Evolutionary conservation across 2,329 filamentous ascomycete species (phyloP).

Genomic region (Hypomyces rosellus): DNA sequence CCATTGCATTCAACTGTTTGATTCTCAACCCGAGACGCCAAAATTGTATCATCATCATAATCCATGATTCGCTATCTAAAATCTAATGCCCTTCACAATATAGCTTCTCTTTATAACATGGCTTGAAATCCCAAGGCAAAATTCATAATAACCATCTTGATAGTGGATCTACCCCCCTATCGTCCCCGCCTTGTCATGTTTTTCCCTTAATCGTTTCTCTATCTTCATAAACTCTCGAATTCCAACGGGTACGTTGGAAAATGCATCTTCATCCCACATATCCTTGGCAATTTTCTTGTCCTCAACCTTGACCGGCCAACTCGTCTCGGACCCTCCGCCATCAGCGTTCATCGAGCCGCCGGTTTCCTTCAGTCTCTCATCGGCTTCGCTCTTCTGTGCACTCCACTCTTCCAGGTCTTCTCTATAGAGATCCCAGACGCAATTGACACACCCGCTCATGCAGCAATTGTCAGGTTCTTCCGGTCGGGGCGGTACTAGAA

Average conservation of each 20-base stretch:
- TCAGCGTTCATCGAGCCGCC: constrained; percentile 67
- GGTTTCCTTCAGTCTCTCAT: constrained; percentile 36
- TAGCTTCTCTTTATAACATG: neutral
- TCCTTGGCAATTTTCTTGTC: constrained; percentile 42
- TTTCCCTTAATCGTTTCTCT: constrained; percentile 82
- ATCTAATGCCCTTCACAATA: neutral
- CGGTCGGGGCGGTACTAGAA: constrained; percentile 76
- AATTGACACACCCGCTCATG: constrained; percentile 97
- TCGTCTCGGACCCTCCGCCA: constrained; percentile 69
- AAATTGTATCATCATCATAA: neutral
- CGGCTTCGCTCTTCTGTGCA: constrained; percentile 56
- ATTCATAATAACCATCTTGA: neutral
- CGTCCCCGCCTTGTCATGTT: constrained; percentile 52
- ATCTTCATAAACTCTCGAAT: constrained; percentile 97
- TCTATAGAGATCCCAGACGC: constrained; percentile 87
- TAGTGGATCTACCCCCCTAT: neutral
- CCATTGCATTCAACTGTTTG: too few relatives aligned
- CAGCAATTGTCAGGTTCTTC: constrained; percentile 96
- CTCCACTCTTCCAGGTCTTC: constrained; percentile 93
- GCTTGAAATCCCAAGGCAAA: neutral
- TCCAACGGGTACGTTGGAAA: constrained; percentile 77
- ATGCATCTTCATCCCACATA: constrained; percentile 60
- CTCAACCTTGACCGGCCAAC: constrained; percentile 55
- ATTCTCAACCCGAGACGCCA: neutral
- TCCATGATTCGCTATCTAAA: neutral